These are phyloP conservation scores for Huntiella savannae DNA, from an alignment of 2,329 filamentous ascomycete genomes.

Conservation along the genomic window DNA sequence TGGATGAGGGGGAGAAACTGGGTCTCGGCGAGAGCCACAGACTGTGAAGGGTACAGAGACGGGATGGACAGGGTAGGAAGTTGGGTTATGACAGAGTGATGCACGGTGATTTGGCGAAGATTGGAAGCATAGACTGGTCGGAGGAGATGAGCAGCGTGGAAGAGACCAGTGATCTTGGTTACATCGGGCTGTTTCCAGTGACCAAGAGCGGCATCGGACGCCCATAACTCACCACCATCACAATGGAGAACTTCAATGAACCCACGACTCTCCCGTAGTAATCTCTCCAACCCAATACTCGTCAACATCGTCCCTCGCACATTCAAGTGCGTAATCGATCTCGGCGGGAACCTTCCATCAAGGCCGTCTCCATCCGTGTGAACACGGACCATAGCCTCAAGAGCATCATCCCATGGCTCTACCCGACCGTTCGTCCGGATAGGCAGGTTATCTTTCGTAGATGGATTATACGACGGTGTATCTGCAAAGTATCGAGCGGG, in stretches of 20 bases:
- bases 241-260: constrained; percentile 29
- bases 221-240: constrained; percentile 3
- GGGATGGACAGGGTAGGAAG: constrained; percentile 25
- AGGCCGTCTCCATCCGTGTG: constrained; percentile 13
- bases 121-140: constrained; percentile 34
- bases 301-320: constrained; percentile 32
- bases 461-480: constrained; percentile 23
- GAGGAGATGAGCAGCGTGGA: constrained; percentile 28
- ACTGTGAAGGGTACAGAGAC: background rate
- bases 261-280: constrained; percentile 26
- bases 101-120: constrained; percentile 32
- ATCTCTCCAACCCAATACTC: constrained; percentile 21
- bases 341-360: constrained; percentile 3
- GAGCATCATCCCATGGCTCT: constrained; percentile 18
- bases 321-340: constrained; percentile 32
- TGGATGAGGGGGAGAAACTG: constrained; percentile 24
- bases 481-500: constrained; percentile 30
- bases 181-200: constrained; percentile 15
- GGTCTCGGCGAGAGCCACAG: constrained; percentile 26
- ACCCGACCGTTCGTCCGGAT: constrained; percentile 17
- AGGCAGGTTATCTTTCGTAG: background rate
- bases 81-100: constrained; percentile 41
- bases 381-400: constrained; percentile 14
- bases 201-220: constrained; percentile 13
- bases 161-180: constrained; percentile 19